These are phyloP conservation scores for Ogataea siamensis DNA, from an alignment of 805 yeast genomes.

Conservation along the genomic window DNA sequence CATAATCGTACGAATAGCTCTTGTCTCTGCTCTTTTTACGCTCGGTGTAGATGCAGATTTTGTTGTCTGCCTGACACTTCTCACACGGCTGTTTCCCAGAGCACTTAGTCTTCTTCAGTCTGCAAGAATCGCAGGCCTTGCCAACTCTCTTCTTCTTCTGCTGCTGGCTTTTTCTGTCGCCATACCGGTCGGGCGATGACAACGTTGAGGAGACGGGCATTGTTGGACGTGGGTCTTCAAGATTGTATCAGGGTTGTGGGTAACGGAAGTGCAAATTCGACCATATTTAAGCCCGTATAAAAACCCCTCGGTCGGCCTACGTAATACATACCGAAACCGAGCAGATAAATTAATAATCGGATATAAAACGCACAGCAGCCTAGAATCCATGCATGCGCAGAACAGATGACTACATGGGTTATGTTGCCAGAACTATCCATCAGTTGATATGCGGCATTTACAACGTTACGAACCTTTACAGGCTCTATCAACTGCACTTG, in stretches of 20 bases:
- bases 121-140: slow-evolving; percentile 62
- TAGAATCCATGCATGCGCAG: not conserved
- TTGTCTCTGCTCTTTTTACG: slow-evolving; percentile 54
- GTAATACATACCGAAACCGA: slow-evolving; percentile 7
- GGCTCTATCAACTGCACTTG: not conserved
- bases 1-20: slow-evolving; percentile 57
- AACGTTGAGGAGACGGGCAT: slow-evolving; percentile 4
- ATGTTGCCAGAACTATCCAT: not conserved
- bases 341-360: slow-evolving; percentile 7
- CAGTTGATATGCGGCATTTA: slow-evolving; percentile 1
- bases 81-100: slow-evolving; percentile 62
- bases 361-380: not conserved
- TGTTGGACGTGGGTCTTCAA: too few relatives aligned
- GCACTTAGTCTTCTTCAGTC: slow-evolving; percentile 62
- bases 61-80: slow-evolving; percentile 53
- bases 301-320: slow-evolving; percentile 7
- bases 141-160: slow-evolving; percentile 53
- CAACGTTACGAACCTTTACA: not conserved
- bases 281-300: slow-evolving; percentile 3
- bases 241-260: not conserved
- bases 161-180: slow-evolving; percentile 11
- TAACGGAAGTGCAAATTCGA: not conserved
- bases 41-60: slow-evolving; percentile 58
- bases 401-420: not conserved
- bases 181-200: slow-evolving; percentile 14